Evolutionary conservation across 2,329 filamentous ascomycete species (phyloP), one percentile per base, ranked within the genome.

Genomic region (Capronia americana): DNA sequence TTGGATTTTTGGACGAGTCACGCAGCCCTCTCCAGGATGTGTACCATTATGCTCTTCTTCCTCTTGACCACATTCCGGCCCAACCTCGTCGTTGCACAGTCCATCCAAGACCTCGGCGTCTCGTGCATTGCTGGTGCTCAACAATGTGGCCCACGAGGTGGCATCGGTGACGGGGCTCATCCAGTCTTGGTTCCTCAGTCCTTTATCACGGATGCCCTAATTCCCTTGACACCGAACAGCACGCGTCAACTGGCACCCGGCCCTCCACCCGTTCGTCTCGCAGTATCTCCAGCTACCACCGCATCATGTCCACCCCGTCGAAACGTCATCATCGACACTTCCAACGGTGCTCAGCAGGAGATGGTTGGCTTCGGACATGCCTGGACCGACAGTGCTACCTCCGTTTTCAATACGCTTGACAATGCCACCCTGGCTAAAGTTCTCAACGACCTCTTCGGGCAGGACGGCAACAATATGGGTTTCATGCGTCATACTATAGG

Each of bases 401-500:
- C 71, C 23, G 74, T 76, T 1, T 77, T 80, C 69, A 75, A 77
- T 50, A 69, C 70, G 0, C 68, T 79, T 11, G 71, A 75, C 6
- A 72, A 71, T 20, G 72, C 72, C 7, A 64, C 73, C 0, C 70
- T 77, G 2, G 69, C 77, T 30, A 66, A 72, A 32, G 71, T 79
- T 10, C 72, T 80, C 46, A 66, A 76, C 54, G 73, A 77, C 30
- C 67, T 80, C 2, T 76, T 79, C 63, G 77, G 75, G 1, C 66
- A 73, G 11, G 65, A 68, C 8, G 78, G 78, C 6, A 77, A 77
- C 24, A 75, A 75, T 48, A 77, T 79, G 64, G 70, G 75, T 26
- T 72, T 80, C 63, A 79, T 80, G 77, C 73, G 78, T 11, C 78
- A 80, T 62, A 79, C 78, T 2, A 79, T 80, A 50, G 78, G 77